Conservation (phyloP, 139 green algal species). For the Tetratostichococcus sp. region DNA sequence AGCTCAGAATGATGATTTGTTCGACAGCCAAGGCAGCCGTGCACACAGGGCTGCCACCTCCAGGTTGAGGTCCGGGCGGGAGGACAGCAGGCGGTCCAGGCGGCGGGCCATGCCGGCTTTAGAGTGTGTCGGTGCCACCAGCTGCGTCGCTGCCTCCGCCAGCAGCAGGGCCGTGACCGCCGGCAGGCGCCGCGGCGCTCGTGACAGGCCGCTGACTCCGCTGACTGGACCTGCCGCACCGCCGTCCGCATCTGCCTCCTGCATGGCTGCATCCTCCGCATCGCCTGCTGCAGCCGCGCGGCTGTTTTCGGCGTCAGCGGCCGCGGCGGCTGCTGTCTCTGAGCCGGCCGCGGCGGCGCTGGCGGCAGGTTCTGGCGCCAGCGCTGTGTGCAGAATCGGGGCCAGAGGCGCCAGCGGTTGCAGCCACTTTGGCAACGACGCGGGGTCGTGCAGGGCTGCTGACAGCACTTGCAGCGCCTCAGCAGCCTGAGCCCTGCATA, state of each 20-base stretch:
- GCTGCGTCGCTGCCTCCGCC: slow-evolving; percentile 49
- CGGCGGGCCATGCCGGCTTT: slow-evolving; percentile 32
- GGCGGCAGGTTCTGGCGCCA: no score
- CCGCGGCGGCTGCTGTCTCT: no score
- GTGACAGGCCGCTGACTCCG: no score
- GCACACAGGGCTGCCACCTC: no score
- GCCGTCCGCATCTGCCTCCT: no score
- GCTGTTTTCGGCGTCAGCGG: no score
- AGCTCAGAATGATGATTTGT: no score
- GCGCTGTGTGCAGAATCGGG: background rate
- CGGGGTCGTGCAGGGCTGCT: slow-evolving; percentile 6
- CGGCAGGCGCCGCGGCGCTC: slow-evolving; percentile 38
- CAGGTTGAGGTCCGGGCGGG: slow-evolving; percentile 33
- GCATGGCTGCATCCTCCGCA: no score
- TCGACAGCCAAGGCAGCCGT: no score
- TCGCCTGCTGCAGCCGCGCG: background rate
- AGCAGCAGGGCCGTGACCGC: slow-evolving; percentile 36
- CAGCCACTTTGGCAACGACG: slow-evolving; percentile 8
- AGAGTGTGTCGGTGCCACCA: slow-evolving; percentile 34
- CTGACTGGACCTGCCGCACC: no score
- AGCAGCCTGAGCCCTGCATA: background rate
- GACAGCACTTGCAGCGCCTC: slow-evolving; percentile 9
- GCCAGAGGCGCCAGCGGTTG: background rate
- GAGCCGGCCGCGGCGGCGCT: no score
- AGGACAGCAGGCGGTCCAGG: slow-evolving; percentile 43